Evolutionary conservation across 495 filamentous ascomycete genomes (phyloP), one percentile per base, ranked within the genome.

Genomic region (Xylaria flabelliformis): DNA sequence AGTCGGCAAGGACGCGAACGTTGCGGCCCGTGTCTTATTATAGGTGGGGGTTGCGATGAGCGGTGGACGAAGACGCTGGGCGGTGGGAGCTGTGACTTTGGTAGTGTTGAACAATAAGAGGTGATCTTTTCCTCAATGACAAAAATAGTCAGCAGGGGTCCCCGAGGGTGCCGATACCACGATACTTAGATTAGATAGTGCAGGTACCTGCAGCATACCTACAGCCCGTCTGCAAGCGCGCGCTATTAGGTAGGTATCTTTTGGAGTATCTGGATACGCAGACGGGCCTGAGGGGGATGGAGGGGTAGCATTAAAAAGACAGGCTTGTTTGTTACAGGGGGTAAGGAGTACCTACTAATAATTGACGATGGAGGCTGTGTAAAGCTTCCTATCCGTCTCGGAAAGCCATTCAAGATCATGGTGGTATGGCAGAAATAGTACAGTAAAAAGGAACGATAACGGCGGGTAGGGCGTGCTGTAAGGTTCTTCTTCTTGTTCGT

Each of bases 1-100:
- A 63, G 32, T 62, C 24, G 41, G 64, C 63, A 21, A 81, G 85
- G 70, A 46, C 58, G 69, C 46, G 36, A 56, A 34, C 0, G 62
- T 24, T 61, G 51, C 51, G 29, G n/a, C 26, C 15, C n/a, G 62
- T 26, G 24, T 55, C 51, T 58, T 72, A 58, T 50, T 72, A 72
- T 72, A 72, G 70, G 70, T 67, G 70, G 70, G 69, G 70, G 46
- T 58, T 66, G 63, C n/a, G 63, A 67, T 39, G 70, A 42, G 51
- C 62, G 69, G 69, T 56, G 29, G 62, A 66, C 69, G 69, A 71
- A 61, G 56, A 51, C 44, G 56, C 50, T 46, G 29, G 44, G 70
- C 70, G 51, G 62, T 56, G 69, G 70, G 39, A 66, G 70, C 51
- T 66, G n/a, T 67, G 70, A 29, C 41, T 59, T 42, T 67, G 62